These are phyloP conservation scores for Sporothrix inflata DNA, from an alignment of 2,329 filamentous ascomycete genomes.

Conservation along the genomic window DNA sequence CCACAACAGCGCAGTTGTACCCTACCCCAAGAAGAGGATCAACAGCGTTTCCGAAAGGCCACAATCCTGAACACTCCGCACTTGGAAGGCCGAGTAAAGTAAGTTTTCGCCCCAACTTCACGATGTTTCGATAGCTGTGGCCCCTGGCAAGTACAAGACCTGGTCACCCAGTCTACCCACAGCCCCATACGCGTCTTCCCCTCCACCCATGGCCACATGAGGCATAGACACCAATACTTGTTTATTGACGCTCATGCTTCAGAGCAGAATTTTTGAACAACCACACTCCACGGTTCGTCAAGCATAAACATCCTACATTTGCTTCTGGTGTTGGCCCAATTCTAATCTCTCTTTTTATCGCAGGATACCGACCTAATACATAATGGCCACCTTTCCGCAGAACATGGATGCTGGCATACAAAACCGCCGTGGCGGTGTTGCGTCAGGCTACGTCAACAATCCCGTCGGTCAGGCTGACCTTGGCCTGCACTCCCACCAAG, in stretches of 20 bases:
- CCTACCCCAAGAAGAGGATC: background rate
- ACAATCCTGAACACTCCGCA: background rate
- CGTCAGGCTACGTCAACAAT: slow-evolving; percentile 26
- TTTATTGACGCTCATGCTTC: background rate
- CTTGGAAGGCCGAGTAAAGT: background rate
- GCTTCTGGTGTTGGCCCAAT: background rate
- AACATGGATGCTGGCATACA: slow-evolving; percentile 22
- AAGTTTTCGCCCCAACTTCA: too few relatives aligned
- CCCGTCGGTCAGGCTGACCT: slow-evolving; percentile 5
- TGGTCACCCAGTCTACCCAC: background rate
- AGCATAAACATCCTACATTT: background rate
- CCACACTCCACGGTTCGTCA: background rate
- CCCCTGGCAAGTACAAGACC: background rate
- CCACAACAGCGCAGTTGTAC: background rate
- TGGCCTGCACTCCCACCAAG: slow-evolving; percentile 23
- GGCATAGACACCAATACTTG: background rate
- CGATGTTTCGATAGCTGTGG: slow-evolving; percentile 30
- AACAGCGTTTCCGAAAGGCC: background rate
- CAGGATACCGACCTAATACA: slow-evolving; percentile 34
- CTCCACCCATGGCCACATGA: background rate
- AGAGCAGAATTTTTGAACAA: background rate
- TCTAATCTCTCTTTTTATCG: slow-evolving; percentile 26
- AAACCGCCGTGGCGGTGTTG: slow-evolving; percentile 25
- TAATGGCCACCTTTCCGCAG: slow-evolving; percentile 24
- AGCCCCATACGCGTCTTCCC: background rate